A percentile compares a stretch with the other conserved stretches of the same genome.
phyloP scores from a whole-genome alignment of 495 filamentous ascomycete genomes.

The Lichina pygmaea region DNA sequence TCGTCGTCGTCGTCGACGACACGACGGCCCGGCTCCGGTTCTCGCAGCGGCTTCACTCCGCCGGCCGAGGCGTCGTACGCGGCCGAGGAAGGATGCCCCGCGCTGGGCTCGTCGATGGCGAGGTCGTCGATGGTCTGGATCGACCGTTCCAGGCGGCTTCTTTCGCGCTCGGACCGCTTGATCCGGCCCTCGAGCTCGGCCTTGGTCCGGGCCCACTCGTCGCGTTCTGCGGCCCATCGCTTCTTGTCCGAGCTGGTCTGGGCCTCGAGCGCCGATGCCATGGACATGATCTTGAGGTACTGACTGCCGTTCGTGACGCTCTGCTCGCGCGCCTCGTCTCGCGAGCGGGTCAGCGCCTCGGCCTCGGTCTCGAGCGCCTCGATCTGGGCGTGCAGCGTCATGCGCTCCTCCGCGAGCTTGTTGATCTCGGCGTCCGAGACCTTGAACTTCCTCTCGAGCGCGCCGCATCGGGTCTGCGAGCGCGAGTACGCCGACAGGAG shows the following conservation, averaged over 20 bases:
- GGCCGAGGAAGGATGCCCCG: background rate
- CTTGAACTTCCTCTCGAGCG: slow-evolving; percentile 19
- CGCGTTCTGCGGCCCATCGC: slow-evolving; percentile 13
- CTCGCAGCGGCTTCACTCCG: background rate
- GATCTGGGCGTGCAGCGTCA: slow-evolving; percentile 14
- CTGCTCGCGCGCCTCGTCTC: slow-evolving; percentile 14
- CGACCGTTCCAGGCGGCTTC: background rate
- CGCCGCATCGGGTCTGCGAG: slow-evolving; percentile 15
- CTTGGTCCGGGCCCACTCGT: slow-evolving; percentile 11
- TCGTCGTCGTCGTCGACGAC: background rate
- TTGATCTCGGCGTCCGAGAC: slow-evolving; percentile 21
- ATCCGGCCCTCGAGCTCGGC: slow-evolving; percentile 1
- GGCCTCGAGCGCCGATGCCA: slow-evolving; percentile 16
- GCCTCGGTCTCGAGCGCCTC: slow-evolving; percentile 14
- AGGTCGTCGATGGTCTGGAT: background rate
- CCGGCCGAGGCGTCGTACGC: background rate
- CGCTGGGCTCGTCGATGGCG: background rate
- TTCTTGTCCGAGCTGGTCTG: slow-evolving; percentile 14
- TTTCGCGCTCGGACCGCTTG: background rate
- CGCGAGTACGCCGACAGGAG: slow-evolving; percentile 19
- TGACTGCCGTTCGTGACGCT: slow-evolving; percentile 14
- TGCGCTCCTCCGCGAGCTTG: slow-evolving; percentile 16
- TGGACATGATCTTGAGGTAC: slow-evolving; percentile 20
- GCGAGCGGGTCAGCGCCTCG: slow-evolving; percentile 14
- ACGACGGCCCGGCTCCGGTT: background rate